phyloP scores from a whole-genome alignment of 192 early-diverging fungal genomes.

The Spizellomyces sp. region DNA sequence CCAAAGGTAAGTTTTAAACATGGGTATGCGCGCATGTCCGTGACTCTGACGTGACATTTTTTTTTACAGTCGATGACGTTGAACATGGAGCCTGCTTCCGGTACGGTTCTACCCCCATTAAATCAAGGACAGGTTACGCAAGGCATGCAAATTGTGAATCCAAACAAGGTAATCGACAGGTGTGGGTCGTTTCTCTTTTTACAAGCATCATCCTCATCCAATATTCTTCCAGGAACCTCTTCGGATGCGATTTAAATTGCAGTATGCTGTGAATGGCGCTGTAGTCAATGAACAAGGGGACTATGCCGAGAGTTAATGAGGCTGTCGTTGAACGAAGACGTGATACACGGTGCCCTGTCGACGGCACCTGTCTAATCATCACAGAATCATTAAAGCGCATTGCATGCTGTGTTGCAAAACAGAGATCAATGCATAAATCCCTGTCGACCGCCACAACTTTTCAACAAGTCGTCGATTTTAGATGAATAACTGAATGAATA shows the following conservation, averaged over 20 bases:
- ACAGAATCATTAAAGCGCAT: no score
- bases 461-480: no score
- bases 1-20: constrained; percentile 45
- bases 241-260: constrained; percentile 48
- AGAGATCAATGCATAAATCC: no score
- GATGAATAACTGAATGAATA: no score
- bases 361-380: no score
- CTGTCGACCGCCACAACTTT: no score
- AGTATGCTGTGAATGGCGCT: constrained; percentile 59
- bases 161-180: constrained; percentile 38
- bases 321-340: not conserved
- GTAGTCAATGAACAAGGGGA: constrained; percentile 56
- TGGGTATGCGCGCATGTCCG: not conserved
- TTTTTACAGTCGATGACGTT: constrained; percentile 50
- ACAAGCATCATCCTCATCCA: not conserved
- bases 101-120: constrained; percentile 43
- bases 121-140: constrained; percentile 52
- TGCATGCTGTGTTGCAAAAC: no score
- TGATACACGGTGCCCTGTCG: no score
- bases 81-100: constrained; percentile 44
- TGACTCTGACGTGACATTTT: not conserved
- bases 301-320: constrained; percentile 15
- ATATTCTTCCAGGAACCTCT: constrained; percentile 38
- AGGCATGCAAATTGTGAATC: constrained; percentile 44
- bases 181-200: not conserved